These are phyloP conservation scores for Citrullus colocynthis DNA, from an alignment of 306 rosid species.

Conservation along the genomic window DNA sequence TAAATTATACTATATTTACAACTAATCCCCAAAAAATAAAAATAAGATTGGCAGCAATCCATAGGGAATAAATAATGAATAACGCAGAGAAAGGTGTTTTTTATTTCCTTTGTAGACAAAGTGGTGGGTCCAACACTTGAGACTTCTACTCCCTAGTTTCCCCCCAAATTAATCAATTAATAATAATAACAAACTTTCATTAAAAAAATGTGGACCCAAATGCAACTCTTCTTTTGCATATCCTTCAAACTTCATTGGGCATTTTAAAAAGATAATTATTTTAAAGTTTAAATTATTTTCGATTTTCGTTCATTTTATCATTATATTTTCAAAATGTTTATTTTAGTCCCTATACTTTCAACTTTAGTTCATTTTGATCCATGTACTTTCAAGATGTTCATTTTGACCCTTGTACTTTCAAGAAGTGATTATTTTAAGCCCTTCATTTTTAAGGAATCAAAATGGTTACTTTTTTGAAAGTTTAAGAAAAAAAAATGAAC, in stretches of 20 bases:
- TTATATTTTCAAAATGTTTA: too few species aligned
- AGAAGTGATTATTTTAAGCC: too few species aligned
- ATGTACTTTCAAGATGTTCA: too few species aligned
- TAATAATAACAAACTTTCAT: not conserved
- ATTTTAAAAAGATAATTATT: too few species aligned
- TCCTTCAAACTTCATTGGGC: not conserved
- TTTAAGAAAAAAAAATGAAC: too few species aligned
- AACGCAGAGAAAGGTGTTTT: not conserved
- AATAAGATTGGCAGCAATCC: not conserved
- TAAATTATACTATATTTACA: not conserved
- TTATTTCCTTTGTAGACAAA: not conserved
- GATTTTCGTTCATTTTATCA: too few species aligned
- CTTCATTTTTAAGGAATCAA: too few species aligned
- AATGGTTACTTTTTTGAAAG: too few species aligned
- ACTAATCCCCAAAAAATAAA: not conserved
- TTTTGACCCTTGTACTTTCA: too few species aligned
- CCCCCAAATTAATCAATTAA: not conserved
- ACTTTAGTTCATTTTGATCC: too few species aligned
- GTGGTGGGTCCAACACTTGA: not conserved
- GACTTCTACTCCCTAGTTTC: not conserved
- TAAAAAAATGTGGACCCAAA: not conserved
- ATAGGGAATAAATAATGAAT: not conserved
- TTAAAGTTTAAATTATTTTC: too few species aligned
- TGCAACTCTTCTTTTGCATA: not conserved
- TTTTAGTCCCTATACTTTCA: too few species aligned